Evolutionary conservation across 345 rosid species (phyloP).

Genomic region (Sonneratia alba): DNA sequence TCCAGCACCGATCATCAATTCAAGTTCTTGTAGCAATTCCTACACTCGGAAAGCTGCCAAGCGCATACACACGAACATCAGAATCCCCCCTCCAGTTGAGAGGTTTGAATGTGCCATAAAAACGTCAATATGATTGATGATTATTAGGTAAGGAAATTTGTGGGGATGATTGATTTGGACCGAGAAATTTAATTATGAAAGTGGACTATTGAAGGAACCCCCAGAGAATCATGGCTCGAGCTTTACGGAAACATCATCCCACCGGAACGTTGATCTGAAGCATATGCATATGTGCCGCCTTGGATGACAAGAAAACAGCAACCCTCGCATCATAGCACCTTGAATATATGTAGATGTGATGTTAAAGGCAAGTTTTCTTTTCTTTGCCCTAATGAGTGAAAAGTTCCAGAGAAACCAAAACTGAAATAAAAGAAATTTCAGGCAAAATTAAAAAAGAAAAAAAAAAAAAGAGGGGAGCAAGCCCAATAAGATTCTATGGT

Average conservation of each 20-base stretch:
- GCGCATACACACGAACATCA: not conserved
- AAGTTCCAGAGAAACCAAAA: not conserved
- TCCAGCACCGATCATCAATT: not conserved
- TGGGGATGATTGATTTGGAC: no score
- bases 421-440: no score
- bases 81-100: not conserved
- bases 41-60: not conserved
- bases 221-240: not conserved
- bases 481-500: not conserved
- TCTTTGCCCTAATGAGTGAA: not conserved
- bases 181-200: no score
- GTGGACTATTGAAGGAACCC: not conserved
- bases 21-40: not conserved
- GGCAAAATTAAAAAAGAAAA: no score
- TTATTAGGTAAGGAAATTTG: no score
- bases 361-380: slow-evolving; percentile 3
- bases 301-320: slow-evolving; percentile 3
- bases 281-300: not conserved
- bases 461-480: not conserved
- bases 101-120: no score
- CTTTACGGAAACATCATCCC: not conserved
- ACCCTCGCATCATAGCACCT: not conserved
- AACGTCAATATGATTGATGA: no score
- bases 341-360: not conserved
- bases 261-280: not conserved